phyloP scores from a whole-genome alignment of 148 eudicot species.

The Chenopodium formosanum region DNA sequence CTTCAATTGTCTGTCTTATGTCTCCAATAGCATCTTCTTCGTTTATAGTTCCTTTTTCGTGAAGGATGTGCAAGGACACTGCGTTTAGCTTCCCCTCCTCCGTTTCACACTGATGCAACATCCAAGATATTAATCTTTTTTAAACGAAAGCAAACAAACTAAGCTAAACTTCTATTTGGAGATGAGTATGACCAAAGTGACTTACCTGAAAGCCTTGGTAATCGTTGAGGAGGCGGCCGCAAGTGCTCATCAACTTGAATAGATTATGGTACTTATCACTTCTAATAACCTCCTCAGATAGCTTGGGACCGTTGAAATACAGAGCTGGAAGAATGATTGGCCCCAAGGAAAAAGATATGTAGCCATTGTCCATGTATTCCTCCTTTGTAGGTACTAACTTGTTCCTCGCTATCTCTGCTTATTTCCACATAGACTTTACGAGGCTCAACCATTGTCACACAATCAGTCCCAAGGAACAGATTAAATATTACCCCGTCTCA shows the following conservation, averaged over 20 bases:
- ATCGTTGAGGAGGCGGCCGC: constrained; percentile 85
- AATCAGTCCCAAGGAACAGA: constrained; percentile 10
- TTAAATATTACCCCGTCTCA: neutral
- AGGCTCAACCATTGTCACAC: constrained; percentile 69
- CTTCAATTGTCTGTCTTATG: constrained; percentile 33
- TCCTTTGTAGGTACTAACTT: constrained; percentile 54
- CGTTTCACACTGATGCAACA: constrained; percentile 61
- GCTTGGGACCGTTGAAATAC: constrained; percentile 66
- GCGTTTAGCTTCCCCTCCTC: constrained; percentile 71
- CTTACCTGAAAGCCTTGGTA: constrained; percentile 61
- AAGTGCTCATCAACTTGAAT: constrained; percentile 68
- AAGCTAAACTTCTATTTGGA: neutral
- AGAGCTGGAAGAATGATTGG: constrained; percentile 85
- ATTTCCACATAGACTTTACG: constrained; percentile 63
- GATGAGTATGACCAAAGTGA: neutral
- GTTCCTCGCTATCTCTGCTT: constrained; percentile 57
- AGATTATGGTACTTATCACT: constrained; percentile 48
- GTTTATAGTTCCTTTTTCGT: constrained; percentile 28
- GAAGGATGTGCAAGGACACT: constrained; percentile 49
- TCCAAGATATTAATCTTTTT: neutral
- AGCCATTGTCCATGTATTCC: constrained; percentile 74
- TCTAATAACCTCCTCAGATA: constrained; percentile 50
- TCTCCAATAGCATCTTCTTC: constrained; percentile 52
- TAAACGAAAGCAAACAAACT: too few relatives aligned
- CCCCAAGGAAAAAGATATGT: constrained; percentile 76